Base-by-base conservation (phyloP, 1,139 yeast genomes). In the Candida frijolesensis region DNA sequence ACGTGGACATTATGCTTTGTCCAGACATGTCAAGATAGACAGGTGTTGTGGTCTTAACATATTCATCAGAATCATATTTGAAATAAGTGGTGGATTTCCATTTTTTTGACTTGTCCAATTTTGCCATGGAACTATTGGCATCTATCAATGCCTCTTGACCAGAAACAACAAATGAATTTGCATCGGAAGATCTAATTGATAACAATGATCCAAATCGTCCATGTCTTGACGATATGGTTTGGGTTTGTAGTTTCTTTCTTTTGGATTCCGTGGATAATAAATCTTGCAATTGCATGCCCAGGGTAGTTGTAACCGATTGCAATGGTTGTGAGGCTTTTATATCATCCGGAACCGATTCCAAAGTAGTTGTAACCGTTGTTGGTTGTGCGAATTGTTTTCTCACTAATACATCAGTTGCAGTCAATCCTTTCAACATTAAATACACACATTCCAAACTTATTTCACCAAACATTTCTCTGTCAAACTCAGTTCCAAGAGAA, bases 161-260 rank as follows among this genome's bases (percentile, higher is more conserved):
- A 0, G 96, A 83, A 9, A 76, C 67, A 0, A 90, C 82, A 14
- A 89, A 82, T 27, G 89, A 70, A 43, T 87, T 75, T 8, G 79
- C 80, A 52, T 79, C 76, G 50, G 80, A 81, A 12, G 78, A 74
- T 53, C 85, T 82, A 30, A 91, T 76, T 1, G 96, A 85, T 10
- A 91, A 67, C 57, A 92, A 72, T 0, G 98, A 85, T 1, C 99
- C 99, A 71, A 94, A 94, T 42, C 96, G 78, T 3, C 96, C 94
- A 63, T 94, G 99, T 48, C 99, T 78, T 0, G 92, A 80, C 1
- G 87, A 82, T 4, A 82, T 72, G 47, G 77, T 73, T 57, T 77
- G 80, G 15, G 79, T 74, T 40, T 82, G 82, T 16, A 69, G 66
- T 45, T 71, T 75, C 55, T 80, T 83, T 55, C 84, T 67, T 40